Evolutionary conservation across 2,329 filamentous ascomycete genomes (phyloP).

Genomic region (Fusarium chaquense): DNA sequence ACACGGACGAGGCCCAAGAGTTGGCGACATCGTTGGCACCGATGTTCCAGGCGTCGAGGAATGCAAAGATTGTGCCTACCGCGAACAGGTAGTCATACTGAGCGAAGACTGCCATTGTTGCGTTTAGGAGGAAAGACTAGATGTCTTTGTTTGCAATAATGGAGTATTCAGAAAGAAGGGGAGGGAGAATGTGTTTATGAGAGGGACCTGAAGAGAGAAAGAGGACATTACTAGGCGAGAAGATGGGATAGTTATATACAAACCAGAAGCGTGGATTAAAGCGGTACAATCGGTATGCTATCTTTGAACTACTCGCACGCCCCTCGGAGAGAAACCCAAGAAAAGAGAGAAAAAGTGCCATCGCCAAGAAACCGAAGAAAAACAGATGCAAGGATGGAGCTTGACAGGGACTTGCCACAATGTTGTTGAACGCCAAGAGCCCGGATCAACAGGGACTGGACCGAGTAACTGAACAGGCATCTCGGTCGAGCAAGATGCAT

Average conservation of each 20-base stretch:
- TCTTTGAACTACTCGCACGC: conserved; percentile 17
- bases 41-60: conserved; percentile 76
- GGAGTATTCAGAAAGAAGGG: background rate
- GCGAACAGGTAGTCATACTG: conserved; percentile 74
- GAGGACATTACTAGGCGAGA: conserved; percentile 2
- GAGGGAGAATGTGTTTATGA: background rate
- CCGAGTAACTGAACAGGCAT: conserved; percentile 6
- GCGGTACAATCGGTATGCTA: background rate
- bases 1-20: conserved; percentile 80
- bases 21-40: conserved; percentile 78
- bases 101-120: conserved; percentile 49
- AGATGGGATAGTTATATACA: conserved; percentile 24
- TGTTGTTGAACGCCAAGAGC: conserved; percentile 33
- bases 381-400: conserved; percentile 5
- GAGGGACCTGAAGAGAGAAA: conserved; percentile 19
- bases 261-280: background rate
- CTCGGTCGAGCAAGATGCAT: background rate
- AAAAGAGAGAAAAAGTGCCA: conserved; percentile 15
- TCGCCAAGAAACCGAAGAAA: conserved; percentile 29
- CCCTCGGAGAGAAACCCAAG: background rate
- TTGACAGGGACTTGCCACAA: conserved; percentile 21
- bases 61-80: conserved; percentile 73
- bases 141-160: background rate
- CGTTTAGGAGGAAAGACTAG: conserved; percentile 3
- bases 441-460: conserved; percentile 27